A percentile compares a stretch with the other conserved stretches of the same genome.
These are phyloP conservation scores for Tricholoma saponaceum DNA, from an alignment of 768 basidiomycete genomes.

Conservation along the genomic window DNA sequence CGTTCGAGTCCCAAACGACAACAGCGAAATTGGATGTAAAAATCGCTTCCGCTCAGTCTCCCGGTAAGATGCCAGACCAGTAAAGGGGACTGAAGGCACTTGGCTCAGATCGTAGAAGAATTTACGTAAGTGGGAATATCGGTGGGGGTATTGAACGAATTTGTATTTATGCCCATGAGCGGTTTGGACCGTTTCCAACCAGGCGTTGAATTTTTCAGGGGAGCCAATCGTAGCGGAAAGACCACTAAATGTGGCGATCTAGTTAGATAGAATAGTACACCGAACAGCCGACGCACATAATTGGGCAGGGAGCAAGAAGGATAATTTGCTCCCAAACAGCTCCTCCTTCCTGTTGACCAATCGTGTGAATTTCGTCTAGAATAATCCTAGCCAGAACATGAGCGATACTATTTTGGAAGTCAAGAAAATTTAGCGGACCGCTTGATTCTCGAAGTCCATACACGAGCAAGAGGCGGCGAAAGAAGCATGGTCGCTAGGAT, in stretches of 20 bases:
- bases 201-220: conserved; percentile 59
- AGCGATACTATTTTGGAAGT: background rate
- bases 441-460: conserved; percentile 62
- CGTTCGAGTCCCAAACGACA: conserved; percentile 46
- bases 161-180: conserved; percentile 55
- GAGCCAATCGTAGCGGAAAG: conserved; percentile 69
- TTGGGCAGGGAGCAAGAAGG: conserved; percentile 63
- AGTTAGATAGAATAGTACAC: background rate
- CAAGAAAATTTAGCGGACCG: conserved; percentile 32
- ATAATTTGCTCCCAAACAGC: conserved; percentile 76
- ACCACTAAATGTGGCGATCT: conserved; percentile 37
- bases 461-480: conserved; percentile 56
- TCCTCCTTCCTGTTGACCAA: conserved; percentile 67
- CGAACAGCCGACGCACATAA: conserved; percentile 47
- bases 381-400: conserved; percentile 45
- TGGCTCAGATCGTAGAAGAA: conserved; percentile 44
- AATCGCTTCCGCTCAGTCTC: conserved; percentile 42
- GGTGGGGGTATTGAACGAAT: conserved; percentile 60
- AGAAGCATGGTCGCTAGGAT: conserved; percentile 66
- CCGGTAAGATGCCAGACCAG: conserved; percentile 32
- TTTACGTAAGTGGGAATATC: conserved; percentile 73
- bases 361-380: conserved; percentile 63
- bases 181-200: conserved; percentile 60
- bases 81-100: conserved; percentile 21
- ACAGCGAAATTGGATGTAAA: conserved; percentile 58